These are phyloP conservation scores for Fusarium protoensiforme DNA, from an alignment of 2,329 filamentous ascomycete genomes.

Conservation along the genomic window DNA sequence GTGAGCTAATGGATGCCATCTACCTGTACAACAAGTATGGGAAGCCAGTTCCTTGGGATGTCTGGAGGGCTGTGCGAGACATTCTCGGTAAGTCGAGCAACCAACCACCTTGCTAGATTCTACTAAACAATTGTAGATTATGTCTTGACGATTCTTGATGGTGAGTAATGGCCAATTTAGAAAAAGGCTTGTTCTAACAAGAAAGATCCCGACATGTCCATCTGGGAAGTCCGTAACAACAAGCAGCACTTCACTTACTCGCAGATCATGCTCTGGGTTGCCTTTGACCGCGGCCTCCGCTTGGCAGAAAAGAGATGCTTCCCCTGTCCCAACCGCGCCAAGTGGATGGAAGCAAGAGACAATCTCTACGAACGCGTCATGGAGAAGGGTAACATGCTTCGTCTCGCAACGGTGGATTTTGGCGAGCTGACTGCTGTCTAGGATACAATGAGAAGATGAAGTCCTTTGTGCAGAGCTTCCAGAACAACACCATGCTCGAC, in stretches of 20 bases:
- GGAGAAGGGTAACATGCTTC: conserved; percentile 64
- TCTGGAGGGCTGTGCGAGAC: conserved; percentile 77
- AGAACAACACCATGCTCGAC: conserved; percentile 76
- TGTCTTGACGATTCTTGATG: conserved; percentile 73
- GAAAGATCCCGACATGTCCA: conserved; percentile 79
- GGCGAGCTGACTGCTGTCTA: conserved; percentile 35
- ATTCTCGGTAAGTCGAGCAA: conserved; percentile 61
- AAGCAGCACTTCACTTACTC: conserved; percentile 84
- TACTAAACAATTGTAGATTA: conserved; percentile 60
- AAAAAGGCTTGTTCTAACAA: background rate
- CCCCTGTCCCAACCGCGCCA: conserved; percentile 75
- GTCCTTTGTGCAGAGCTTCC: conserved; percentile 81
- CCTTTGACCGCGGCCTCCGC: conserved; percentile 79
- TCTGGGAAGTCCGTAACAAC: conserved; percentile 82
- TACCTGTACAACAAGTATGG: conserved; percentile 85
- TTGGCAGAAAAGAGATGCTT: conserved; percentile 80
- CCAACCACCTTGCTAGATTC: rapidly evolving
- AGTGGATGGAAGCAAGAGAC: conserved; percentile 76
- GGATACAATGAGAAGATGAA: conserved; percentile 77
- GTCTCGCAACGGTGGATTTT: too few relatives aligned
- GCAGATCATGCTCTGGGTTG: conserved; percentile 88
- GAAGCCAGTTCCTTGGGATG: conserved; percentile 80
- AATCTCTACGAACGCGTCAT: conserved; percentile 80
- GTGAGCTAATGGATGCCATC: conserved; percentile 80
- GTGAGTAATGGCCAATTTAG: conserved; percentile 45